Conservation (phyloP, 2,329 filamentous ascomycete genomes). For the Fusarium nygamai region DNA sequence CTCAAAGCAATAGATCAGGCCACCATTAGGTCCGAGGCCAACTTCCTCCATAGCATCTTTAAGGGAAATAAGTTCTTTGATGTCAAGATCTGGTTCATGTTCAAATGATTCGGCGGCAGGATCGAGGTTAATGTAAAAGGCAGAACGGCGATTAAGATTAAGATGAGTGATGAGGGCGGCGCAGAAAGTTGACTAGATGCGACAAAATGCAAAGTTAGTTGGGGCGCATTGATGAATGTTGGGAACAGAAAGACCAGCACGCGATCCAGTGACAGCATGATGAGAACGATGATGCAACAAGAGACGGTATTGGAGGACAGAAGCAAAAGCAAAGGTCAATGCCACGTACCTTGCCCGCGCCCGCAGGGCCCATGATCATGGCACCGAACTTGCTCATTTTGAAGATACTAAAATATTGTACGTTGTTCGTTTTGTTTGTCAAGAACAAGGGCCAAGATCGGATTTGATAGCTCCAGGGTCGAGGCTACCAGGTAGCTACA, state of each 20-base stretch:
- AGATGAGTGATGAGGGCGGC: conserved; percentile 92
- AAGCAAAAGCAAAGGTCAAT: conserved; percentile 8
- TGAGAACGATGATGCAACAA: conserved; percentile 17
- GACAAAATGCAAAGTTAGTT: conserved; percentile 12
- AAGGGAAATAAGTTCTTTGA: conserved; percentile 92
- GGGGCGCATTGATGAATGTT: conserved; percentile 11
- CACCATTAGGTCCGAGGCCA: conserved; percentile 88
- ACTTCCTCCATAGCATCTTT: conserved; percentile 98
- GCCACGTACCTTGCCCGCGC: conserved; percentile 81
- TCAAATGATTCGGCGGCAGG: conserved; percentile 93
- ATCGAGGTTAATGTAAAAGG: conserved; percentile 98
- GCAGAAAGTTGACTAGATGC: conserved; percentile 85
- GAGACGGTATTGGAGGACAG: conserved; percentile 1
- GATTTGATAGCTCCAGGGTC: conserved; percentile 17
- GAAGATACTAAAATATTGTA: conserved; percentile 27
- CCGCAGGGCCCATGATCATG: conserved; percentile 95
- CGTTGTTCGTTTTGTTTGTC: conserved; percentile 10
- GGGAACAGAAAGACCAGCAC: conserved; percentile 21
- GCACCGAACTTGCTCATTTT: conserved; percentile 93
- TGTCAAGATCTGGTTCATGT: conserved; percentile 92
- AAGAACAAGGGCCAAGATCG: conserved; percentile 17
- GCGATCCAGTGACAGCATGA: conserved; percentile 29
- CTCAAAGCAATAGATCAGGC: conserved; percentile 96
- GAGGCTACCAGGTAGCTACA: conserved; percentile 13
- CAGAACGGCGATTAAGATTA: conserved; percentile 87